Evolutionary conservation across 306 rosid species (phyloP), one percentile per base, ranked within the genome.

Genomic region (Alnus glutinosa): DNA sequence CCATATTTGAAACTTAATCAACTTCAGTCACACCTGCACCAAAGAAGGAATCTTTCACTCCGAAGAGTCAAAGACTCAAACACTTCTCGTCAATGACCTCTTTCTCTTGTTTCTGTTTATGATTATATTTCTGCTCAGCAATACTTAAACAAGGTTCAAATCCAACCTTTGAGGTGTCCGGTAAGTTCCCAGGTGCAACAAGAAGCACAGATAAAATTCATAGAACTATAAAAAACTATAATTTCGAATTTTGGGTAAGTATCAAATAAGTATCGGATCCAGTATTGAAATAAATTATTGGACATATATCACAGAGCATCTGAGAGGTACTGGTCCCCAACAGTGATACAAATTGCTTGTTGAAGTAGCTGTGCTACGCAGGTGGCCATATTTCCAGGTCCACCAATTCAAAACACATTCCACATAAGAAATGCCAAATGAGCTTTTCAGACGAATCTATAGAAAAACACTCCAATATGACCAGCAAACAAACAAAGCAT

Each of bases 41-140:
- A 68, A n/a, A 68, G 48, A 36, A 64, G 72, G 71, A 67, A 39
- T 67, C 51, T 16, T 67, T 16, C 50, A 7, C 51, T 67, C 28
- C 23, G 39, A 58, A 18, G 71, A 18, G 50, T 39, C 28, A 23
- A 23, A 34, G 70, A 36, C 48, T 37, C 70, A 64, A 34, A 55
- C 28, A 18, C 9, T 10, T 16, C 28, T 55, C 61, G 0, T 55
- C 9, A 55, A 14, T 39, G 44, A 5, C 44, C 44, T 23, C 47
- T 23, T 59, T 59, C 37, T 19, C 66, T 59, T 4, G 15, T 32
- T 2, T 34, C n/a, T 6, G 9, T 63, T 37, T 2, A 12, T 63
- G 36, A 63, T 36, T 4, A 63, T 63, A 34, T 64, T 36, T 46
- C 70, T 34, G 16, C 42, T 64, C 10, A 34, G 34, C 69, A 34